A percentile compares a stretch with the other conserved stretches of the same genome.
These are phyloP conservation scores for Globisporangium barbulae DNA, from an alignment of 352 stramenopile species.

Conservation along the genomic window DNA sequence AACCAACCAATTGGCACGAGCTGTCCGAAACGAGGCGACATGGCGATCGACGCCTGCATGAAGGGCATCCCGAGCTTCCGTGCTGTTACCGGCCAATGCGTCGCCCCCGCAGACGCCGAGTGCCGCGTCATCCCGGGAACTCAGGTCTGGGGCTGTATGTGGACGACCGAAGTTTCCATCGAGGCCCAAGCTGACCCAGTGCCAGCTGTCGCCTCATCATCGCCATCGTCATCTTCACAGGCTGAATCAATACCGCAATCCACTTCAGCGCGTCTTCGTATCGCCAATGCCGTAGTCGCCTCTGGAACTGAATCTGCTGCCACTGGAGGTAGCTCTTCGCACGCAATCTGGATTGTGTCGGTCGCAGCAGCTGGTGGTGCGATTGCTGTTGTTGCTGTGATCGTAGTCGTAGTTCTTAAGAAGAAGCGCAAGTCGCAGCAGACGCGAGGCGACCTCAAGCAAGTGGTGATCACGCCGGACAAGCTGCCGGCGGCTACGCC, in stretches of 20 bases:
- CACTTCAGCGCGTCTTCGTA: neutral
- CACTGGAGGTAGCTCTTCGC: neutral
- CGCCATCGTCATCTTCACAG: neutral
- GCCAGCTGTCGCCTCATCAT: neutral
- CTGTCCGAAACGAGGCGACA: conserved; percentile 30
- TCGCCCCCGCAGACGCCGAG: conserved; percentile 22
- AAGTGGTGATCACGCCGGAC: conserved; percentile 46
- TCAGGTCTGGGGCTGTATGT: conserved; percentile 9
- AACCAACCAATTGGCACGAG: conserved; percentile 20
- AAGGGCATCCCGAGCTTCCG: conserved; percentile 24
- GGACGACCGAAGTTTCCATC: neutral
- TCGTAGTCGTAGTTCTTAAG: conserved; percentile 20
- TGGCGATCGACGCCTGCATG: conserved; percentile 27
- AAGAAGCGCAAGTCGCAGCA: conserved; percentile 6
- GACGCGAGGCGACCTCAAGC: conserved; percentile 22
- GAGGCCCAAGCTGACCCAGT: neutral
- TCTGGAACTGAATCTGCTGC: neutral
- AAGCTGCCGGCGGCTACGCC: conserved; percentile 19
- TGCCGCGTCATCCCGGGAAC: conserved; percentile 10
- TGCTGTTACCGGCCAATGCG: conserved; percentile 16
- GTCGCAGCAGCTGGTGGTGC: conserved; percentile 24
- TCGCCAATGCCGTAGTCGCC: no score
- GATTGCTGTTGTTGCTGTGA: conserved; percentile 16
- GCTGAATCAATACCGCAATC: conserved; percentile 4
- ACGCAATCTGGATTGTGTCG: conserved; percentile 18